Percentiles rank a stretch among this genome's conserved stretches.
These are phyloP conservation scores for Podospora bellae-mahoneyi DNA, from an alignment of 495 filamentous ascomycete genomes.

Conservation along the genomic window DNA sequence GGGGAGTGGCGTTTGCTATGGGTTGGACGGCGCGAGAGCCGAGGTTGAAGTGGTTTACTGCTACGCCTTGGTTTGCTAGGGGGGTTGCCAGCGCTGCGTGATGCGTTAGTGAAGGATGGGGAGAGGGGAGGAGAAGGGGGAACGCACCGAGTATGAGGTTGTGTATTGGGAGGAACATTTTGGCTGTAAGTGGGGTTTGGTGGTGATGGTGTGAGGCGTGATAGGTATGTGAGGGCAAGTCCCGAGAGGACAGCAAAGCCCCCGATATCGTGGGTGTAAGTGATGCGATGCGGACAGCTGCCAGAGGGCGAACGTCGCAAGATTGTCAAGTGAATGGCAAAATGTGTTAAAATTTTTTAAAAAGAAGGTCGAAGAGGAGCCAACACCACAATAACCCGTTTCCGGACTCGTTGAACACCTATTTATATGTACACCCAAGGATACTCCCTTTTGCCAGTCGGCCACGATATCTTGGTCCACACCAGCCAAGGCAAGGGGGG, in stretches of 20 bases:
- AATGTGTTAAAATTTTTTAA: neutral
- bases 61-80: slow-evolving; percentile 25
- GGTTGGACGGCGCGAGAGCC: slow-evolving; percentile 15
- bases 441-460: neutral
- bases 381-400: neutral
- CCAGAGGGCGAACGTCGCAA: neutral
- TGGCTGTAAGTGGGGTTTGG: neutral
- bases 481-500: neutral
- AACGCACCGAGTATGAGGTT: slow-evolving; percentile 15
- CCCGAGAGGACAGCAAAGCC: neutral
- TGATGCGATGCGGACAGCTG: neutral
- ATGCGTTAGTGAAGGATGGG: neutral
- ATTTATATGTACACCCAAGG: neutral
- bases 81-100: slow-evolving; percentile 28
- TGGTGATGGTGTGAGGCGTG: neutral
- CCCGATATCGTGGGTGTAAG: neutral
- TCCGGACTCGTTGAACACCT: neutral
- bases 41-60: slow-evolving; percentile 22
- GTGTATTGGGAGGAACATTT: slow-evolving; percentile 15
- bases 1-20: slow-evolving; percentile 27
- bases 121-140: neutral
- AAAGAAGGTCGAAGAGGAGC: neutral
- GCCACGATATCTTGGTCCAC: neutral
- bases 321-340: neutral
- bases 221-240: neutral